phyloP scores from a whole-genome alignment of 768 basidiomycete species.

The Collybia mongolica region DNA sequence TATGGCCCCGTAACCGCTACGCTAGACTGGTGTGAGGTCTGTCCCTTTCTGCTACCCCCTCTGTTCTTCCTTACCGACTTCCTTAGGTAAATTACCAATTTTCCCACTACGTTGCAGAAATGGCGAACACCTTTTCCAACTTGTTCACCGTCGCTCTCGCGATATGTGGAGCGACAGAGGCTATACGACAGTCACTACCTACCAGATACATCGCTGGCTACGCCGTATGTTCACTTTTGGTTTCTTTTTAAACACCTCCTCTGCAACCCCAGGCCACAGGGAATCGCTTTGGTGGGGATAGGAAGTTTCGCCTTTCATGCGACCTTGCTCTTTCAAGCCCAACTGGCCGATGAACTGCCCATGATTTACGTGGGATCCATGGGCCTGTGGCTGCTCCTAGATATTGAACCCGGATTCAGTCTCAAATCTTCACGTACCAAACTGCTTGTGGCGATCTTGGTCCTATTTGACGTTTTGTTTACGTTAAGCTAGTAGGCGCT shows the following conservation, averaged over 20 bases:
- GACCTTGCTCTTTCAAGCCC: constrained; percentile 71
- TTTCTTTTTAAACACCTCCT: background rate
- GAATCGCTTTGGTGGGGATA: constrained; percentile 67
- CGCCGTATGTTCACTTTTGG: constrained; percentile 25
- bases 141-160: constrained; percentile 56
- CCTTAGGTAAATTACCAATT: constrained; percentile 74
- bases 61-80: background rate
- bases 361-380: constrained; percentile 76
- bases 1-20: constrained; percentile 71
- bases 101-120: constrained; percentile 75
- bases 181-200: constrained; percentile 34
- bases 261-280: constrained; percentile 34
- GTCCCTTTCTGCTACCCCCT: constrained; percentile 1
- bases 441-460: constrained; percentile 32
- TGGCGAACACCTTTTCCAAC: constrained; percentile 75
- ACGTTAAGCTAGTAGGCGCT: constrained; percentile 70
- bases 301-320: constrained; percentile 82
- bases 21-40: constrained; percentile 73
- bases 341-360: constrained; percentile 80
- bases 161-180: constrained; percentile 42
- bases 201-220: constrained; percentile 41
- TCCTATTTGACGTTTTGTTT: constrained; percentile 58
- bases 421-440: constrained; percentile 35
- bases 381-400: constrained; percentile 59
- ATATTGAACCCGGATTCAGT: constrained; percentile 50